Evolutionary conservation across 140 eudicot genomes (phyloP), one percentile per base, ranked within the genome.

Genomic region (Ambrosia hybrid): DNA sequence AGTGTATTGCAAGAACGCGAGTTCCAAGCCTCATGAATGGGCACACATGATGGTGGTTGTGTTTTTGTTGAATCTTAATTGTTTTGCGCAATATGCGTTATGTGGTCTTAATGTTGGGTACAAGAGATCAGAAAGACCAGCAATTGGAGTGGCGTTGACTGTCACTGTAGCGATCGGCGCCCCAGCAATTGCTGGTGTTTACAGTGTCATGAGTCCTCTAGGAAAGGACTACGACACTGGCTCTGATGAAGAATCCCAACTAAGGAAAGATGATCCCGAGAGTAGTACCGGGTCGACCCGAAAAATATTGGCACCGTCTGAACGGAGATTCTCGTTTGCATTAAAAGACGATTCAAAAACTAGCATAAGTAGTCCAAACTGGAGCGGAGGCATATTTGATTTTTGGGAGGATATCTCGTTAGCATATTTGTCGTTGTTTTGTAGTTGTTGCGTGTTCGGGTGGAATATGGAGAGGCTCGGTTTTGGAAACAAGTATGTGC

Each of bases 401-500:
- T 79, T 90, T 60, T 94, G 99, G 99, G 88, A 94, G 14, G 99
- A 94, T 67, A 86, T 94, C 49, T 94, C 99, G 4, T 78, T 78
- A 70, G 99, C 99, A 10, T 94, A 80, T 80, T 85, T 94, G 5
- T 94, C 97, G 3, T 48, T 94, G 14, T 94, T 77, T 60, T 94
- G 97, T 74, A 78, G 87, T 36, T 90, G 83, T 77, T 94, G 99
- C 80, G 97, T 94, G 61, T 90, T 94, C 38, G 99, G 99, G 49
- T 90, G 99, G 99, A 94, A 94, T 68, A 90, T 88, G 99, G 99
- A 88, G 83, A 83, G 96, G 21, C 91, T 94, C 11, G 97, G 99
- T 68, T 90, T 94, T 56, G 99, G 99, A 39, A 94, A 94, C 81
- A 88, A 83, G 99, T 94, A 94, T 51, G 99, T 94, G 5, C 99